These are phyloP conservation scores for Penicillium sp. DNA, from an alignment of 2,329 filamentous ascomycete species.

Conservation along the genomic window DNA sequence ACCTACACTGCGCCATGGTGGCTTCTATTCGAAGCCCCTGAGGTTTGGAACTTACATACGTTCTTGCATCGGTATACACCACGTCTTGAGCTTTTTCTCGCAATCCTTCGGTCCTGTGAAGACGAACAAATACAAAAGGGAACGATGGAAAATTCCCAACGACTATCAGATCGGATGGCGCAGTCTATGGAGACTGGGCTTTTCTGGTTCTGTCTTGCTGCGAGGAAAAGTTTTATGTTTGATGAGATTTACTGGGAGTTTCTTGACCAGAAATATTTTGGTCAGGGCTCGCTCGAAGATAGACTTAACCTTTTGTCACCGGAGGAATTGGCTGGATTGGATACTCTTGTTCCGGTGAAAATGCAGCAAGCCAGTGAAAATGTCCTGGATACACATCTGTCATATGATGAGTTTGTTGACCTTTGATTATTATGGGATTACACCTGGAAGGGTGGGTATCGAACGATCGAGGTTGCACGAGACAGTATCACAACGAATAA, in stretches of 20 bases:
- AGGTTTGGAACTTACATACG: neutral
- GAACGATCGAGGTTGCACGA: too few species aligned
- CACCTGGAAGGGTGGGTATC: too few species aligned
- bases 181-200: neutral
- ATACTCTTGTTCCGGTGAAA: conserved; percentile 1
- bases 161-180: neutral
- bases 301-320: neutral
- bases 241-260: neutral
- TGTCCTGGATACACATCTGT: conserved; percentile 1
- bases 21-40: conserved; percentile 19
- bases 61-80: neutral
- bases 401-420: conserved; percentile 6
- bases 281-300: neutral
- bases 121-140: neutral
- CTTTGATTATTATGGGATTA: neutral
- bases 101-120: neutral
- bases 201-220: neutral
- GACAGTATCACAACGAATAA: too few species aligned
- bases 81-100: neutral
- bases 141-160: neutral
- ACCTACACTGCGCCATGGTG: conserved; percentile 21
- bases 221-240: neutral
- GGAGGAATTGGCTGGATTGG: neutral
- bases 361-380: conserved; percentile 6
- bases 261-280: neutral